These are phyloP conservation scores for Tricholomella constricta DNA, from an alignment of 768 basidiomycete genomes.

Conservation along the genomic window DNA sequence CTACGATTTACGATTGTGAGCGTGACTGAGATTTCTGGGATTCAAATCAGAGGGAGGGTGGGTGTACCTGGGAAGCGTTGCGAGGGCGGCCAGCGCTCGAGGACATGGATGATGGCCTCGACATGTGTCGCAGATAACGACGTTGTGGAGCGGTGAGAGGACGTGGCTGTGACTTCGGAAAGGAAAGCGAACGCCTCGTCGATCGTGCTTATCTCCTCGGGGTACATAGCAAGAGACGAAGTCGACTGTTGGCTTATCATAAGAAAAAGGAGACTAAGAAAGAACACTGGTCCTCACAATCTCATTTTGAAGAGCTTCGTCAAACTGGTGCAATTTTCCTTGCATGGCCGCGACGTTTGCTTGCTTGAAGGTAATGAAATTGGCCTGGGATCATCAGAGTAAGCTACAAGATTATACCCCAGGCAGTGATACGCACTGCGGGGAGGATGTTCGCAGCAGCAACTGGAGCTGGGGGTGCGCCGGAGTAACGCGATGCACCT, in stretches of 20 bases:
- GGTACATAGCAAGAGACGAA: conserved; percentile 67
- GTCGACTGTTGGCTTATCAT: conserved; percentile 53
- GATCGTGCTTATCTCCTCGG: conserved; percentile 57
- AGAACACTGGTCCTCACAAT: conserved; percentile 49
- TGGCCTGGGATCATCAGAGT: conserved; percentile 42
- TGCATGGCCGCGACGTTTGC: conserved; percentile 79
- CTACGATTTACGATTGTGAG: conserved; percentile 35
- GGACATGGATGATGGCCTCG: conserved; percentile 60
- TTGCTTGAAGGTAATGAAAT: conserved; percentile 80
- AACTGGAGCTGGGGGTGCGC: conserved; percentile 34
- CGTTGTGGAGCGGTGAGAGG: conserved; percentile 31
- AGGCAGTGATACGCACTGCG: conserved; percentile 37
- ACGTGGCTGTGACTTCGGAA: conserved; percentile 44
- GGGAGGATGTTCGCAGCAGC: conserved; percentile 48
- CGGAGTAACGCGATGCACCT: conserved; percentile 65
- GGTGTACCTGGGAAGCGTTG: conserved; percentile 71
- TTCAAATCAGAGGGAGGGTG: not conserved
- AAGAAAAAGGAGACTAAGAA: not conserved
- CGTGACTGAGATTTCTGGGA: not conserved
- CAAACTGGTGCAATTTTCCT: conserved; percentile 74
- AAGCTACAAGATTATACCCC: not conserved
- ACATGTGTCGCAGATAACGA: conserved; percentile 51
- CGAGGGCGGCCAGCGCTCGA: conserved; percentile 74
- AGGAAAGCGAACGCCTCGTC: conserved; percentile 69
- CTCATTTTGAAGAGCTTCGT: conserved; percentile 65